These are phyloP conservation scores for Cymbopogon flexuosus DNA, from an alignment of 202 grass and related monocot species.

Conservation along the genomic window DNA sequence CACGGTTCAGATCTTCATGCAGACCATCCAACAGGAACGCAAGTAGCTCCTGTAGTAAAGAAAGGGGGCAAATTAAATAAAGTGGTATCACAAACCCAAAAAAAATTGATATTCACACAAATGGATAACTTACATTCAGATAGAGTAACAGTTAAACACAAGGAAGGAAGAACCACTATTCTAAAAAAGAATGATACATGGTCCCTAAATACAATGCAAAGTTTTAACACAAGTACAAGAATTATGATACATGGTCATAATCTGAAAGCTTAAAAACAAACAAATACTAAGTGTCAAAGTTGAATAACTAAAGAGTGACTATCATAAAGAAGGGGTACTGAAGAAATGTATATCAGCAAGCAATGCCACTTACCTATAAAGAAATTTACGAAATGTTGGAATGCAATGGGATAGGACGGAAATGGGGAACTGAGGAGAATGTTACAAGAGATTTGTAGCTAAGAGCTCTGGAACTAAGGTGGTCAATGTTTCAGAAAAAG, in stretches of 20 bases:
- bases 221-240: not conserved
- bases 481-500: not conserved
- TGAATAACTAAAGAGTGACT: not conserved
- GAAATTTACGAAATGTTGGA: not conserved
- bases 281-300: not conserved
- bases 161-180: not conserved
- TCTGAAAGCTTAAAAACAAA: not conserved
- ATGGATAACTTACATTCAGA: not conserved
- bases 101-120: not conserved
- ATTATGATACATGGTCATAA: too few relatives aligned
- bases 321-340: not conserved
- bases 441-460: not conserved
- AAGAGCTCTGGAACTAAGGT: not conserved
- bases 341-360: not conserved
- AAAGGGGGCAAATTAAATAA: conserved; percentile 16
- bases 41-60: conserved; percentile 73
- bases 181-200: not conserved
- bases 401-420: not conserved
- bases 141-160: not conserved
- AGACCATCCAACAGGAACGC: conserved; percentile 94
- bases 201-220: not conserved
- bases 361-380: not conserved
- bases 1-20: conserved; percentile 99
- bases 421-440: not conserved
- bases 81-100: not conserved